A percentile compares a stretch with the other conserved stretches of the same genome.
Conservation (phyloP, 306 rosid genomes). For the Cucurbita moschata region DNA sequence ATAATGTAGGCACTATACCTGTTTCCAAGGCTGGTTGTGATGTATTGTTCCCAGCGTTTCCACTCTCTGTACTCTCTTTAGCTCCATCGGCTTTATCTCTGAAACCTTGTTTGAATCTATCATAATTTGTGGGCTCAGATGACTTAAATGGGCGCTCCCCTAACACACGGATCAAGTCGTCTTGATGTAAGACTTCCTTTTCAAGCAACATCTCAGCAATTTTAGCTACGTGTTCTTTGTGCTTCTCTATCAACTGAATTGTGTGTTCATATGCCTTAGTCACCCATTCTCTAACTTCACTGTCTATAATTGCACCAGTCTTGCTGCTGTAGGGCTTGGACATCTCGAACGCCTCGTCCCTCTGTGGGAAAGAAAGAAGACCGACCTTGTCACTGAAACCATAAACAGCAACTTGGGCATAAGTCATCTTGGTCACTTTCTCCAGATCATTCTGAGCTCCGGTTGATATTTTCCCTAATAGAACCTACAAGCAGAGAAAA, state of each 20-base stretch:
- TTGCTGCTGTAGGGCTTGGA: constrained; percentile 27
- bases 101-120: constrained; percentile 20
- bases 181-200: constrained; percentile 33
- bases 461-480: constrained; percentile 28
- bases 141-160: constrained; percentile 27
- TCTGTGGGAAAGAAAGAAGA: constrained; percentile 29
- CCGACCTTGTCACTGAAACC: constrained; percentile 31
- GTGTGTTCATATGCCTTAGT: constrained; percentile 23
- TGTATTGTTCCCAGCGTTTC: background rate
- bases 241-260: constrained; percentile 18
- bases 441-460: constrained; percentile 37
- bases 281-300: constrained; percentile 34
- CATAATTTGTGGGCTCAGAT: constrained; percentile 17
- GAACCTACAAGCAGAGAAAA: constrained; percentile 10
- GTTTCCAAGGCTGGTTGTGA: background rate
- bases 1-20: background rate
- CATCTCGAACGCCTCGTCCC: constrained; percentile 17
- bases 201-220: constrained; percentile 27
- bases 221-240: constrained; percentile 18
- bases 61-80: background rate
- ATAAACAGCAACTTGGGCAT: constrained; percentile 27
- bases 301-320: constrained; percentile 27
- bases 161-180: constrained; percentile 20
- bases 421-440: constrained; percentile 35
- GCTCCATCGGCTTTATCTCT: constrained; percentile 11